A percentile compares a stretch with the other conserved stretches of the same genome.
Conservation (phyloP, 1,284 basidiomycete species). For the Lentinula novae-zelandiae region DNA sequence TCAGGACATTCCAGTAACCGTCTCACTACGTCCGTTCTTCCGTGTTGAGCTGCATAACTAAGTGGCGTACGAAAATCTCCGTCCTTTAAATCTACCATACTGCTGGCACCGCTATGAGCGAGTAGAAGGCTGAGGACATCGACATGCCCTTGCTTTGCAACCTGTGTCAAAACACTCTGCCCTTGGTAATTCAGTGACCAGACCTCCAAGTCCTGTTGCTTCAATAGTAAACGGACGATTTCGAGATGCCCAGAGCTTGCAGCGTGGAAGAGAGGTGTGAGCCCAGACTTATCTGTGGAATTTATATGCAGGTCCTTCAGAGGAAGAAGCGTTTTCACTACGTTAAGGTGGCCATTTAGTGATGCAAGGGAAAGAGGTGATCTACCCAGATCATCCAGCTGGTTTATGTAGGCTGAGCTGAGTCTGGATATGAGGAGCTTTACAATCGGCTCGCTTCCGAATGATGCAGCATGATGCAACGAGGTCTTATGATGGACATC, state of each 20-base stretch:
- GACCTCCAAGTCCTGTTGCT: not conserved
- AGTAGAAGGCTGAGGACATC: not conserved
- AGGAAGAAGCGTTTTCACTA: not conserved
- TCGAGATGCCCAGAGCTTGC: not conserved
- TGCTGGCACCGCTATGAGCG: not conserved
- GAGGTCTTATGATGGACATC: not conserved
- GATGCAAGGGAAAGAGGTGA: conserved; percentile 2
- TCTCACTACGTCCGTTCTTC: not conserved
- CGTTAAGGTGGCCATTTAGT: not conserved
- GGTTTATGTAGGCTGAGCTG: not conserved
- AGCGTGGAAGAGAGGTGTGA: not conserved
- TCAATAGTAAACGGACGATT: not conserved
- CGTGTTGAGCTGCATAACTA: not conserved
- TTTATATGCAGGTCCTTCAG: not conserved
- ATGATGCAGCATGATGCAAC: not conserved
- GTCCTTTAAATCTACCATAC: not conserved
- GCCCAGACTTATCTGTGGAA: not conserved
- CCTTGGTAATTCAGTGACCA: not conserved
- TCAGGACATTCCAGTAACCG: not conserved
- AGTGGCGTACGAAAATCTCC: not conserved
- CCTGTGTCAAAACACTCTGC: not conserved
- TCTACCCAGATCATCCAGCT: not conserved
- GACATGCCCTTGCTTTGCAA: not conserved
- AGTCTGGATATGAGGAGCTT: not conserved
- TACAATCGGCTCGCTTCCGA: not conserved